These are phyloP conservation scores for Mercurialis annua DNA, from an alignment of 345 rosid genomes.

Conservation along the genomic window DNA sequence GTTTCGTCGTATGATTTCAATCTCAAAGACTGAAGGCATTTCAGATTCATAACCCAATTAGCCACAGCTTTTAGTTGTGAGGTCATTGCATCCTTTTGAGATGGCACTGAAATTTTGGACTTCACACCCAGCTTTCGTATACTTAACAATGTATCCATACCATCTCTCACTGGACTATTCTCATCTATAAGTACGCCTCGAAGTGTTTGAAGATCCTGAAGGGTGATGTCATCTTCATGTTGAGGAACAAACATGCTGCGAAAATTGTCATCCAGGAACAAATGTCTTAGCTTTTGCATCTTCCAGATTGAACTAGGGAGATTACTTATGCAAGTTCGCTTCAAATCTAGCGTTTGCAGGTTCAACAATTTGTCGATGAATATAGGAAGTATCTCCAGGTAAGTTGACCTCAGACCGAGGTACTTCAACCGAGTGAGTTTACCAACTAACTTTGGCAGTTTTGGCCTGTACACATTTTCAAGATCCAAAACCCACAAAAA, in stretches of 20 bases:
- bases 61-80: not conserved
- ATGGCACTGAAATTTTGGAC: not conserved
- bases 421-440: not conserved
- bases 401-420: not conserved
- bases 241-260: not conserved
- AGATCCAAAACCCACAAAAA: constrained; percentile 3
- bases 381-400: not conserved
- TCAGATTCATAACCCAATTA: constrained; percentile 1
- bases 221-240: not conserved
- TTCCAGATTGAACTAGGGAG: constrained; percentile 4
- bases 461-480: not conserved
- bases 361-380: constrained; percentile 3
- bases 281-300: not conserved
- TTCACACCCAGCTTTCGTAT: not conserved
- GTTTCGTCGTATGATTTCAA: constrained; percentile 4
- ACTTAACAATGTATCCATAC: not conserved
- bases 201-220: not conserved
- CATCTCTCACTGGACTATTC: constrained; percentile 1
- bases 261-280: constrained; percentile 5
- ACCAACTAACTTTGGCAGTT: not conserved
- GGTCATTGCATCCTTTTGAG: constrained; percentile 3
- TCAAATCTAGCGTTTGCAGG: not conserved
- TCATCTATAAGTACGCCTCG: not conserved
- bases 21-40: not conserved
- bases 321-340: not conserved